Evolutionary conservation across 75 land plant genomes (phyloP), one percentile per base, ranked within the genome.

Genomic region (Selaginella tamariscina): DNA sequence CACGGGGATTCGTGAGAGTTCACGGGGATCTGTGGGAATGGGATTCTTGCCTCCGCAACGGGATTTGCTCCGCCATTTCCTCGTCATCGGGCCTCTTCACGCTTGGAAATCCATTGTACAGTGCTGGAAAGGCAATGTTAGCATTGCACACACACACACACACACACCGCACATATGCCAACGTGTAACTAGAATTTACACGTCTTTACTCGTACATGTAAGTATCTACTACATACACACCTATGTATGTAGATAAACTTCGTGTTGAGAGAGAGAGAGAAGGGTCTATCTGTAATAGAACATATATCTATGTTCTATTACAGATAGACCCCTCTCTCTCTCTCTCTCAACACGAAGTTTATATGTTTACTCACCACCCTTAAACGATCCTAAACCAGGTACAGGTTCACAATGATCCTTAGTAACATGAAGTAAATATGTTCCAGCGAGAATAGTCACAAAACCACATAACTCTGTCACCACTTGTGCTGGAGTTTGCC

Each of bases 381-480:
- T 54, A 49, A 18, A 64, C 78, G 56, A 54, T 75, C 79, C 65
- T 31, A 75, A 54, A 56, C 70, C 79, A 26, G 73, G 27, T 24
- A 68, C 31, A 31, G 56, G 60, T 44, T 81, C 81, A 56, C 64
- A 56, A 30, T 73, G 68, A 57, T 92, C 94, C 71, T 84, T 92
- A 1, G 94, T 88, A 24, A 71, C 67, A 67, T 92, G 94, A 49
- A 92, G 80, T 62, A 92, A 79, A 39, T 83, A 82, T 11, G 94
- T 88, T 44, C 94, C 97, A 39, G 89, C 76, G 0, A 92, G 80
- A 62, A 92, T 85, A 20, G 83, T 82, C 0, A 92, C 73, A 70
- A 92, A 88, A 1, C 93, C 97, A 78, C 97, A 92, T 49, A 92
- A 62, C 68, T 88, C 85, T 32, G 97, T 86, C 29, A 82, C 78